A percentile compares a stretch with the other conserved stretches of the same genome.
Evolutionary conservation across 352 stramenopile genomes (phyloP).

Genomic region (Phytophthora lateralis): DNA sequence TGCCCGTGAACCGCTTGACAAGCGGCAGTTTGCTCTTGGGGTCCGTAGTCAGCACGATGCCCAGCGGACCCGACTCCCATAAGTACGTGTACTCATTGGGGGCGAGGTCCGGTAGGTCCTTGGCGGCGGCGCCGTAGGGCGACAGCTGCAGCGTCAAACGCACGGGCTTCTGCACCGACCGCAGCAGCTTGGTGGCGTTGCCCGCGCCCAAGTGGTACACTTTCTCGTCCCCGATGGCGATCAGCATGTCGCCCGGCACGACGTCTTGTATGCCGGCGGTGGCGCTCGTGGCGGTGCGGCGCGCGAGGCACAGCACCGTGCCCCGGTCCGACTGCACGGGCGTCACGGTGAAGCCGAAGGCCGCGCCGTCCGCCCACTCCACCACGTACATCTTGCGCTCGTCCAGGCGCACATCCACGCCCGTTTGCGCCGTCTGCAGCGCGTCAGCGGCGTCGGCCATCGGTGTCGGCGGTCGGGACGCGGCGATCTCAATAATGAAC

Average conservation of each 20-base stretch:
- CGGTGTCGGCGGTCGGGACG: neutral
- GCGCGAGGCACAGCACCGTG: constrained; percentile 62
- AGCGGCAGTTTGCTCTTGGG: constrained; percentile 68
- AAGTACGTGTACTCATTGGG: constrained; percentile 85
- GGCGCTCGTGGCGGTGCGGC: constrained; percentile 52
- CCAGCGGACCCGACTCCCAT: constrained; percentile 72
- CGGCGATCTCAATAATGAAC: constrained; percentile 19
- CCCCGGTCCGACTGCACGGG: constrained; percentile 73
- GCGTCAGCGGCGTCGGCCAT: constrained; percentile 23
- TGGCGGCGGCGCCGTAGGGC: constrained; percentile 53
- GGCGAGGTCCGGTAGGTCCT: constrained; percentile 57
- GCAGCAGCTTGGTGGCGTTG: constrained; percentile 69
- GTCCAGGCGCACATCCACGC: constrained; percentile 55
- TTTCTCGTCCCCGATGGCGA: constrained; percentile 79
- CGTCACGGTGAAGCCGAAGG: constrained; percentile 76
- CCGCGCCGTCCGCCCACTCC: constrained; percentile 61
- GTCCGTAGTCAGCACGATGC: constrained; percentile 77
- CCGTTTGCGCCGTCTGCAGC: constrained; percentile 38
- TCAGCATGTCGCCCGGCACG: constrained; percentile 73
- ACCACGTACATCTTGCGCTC: constrained; percentile 82
- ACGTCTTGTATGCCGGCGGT: constrained; percentile 66
- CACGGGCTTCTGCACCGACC: constrained; percentile 71
- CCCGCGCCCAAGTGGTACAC: constrained; percentile 74
- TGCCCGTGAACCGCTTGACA: constrained; percentile 79
- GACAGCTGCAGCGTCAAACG: constrained; percentile 69